Evolutionary conservation across 306 rosid genomes (phyloP), one percentile per base, ranked within the genome.

Genomic region (Acacia confusa): DNA sequence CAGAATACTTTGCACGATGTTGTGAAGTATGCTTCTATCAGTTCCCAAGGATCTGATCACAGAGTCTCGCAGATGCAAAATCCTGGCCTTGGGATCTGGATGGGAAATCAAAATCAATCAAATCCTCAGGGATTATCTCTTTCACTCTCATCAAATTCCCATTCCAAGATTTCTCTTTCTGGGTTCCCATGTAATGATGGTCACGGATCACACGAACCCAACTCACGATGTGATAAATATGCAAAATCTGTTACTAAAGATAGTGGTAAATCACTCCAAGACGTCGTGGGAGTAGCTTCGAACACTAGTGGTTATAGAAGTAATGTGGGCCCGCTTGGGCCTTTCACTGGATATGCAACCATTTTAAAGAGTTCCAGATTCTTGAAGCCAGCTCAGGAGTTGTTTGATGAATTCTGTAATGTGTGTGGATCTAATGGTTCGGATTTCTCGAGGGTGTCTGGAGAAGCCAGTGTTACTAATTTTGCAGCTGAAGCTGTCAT

Each of bases 281-380:
- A 94, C 13, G 25, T 82, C 0, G 89, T 87, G 16, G 97, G 90
- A 20, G 66, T 79, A 45, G 79, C 91, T 47, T 15, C 83, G 7
- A 89, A 58, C 28, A 34, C 74, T 41, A 64, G 84, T 63, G 67
- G 84, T 74, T 87, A 78, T 61, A 28, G 95, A 9, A 22, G 65
- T 64, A 90, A 77, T 80, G 83, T 91, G 4, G 98, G 99, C 2
- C 99, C 99, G 34, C 94, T 95, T 22, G 99, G 99, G 25, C 99
- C 99, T 43, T 95, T 95, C 75, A 95, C 97, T 4, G 99, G 99
- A 9, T 95, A 95, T 75, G 96, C 99, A 15, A 88, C 94, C 25
- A 93, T 95, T 87, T 84, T 95, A 3, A 95, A 86, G 88, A 89
- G 82, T 77, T 95, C 99, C 4, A 95, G 85, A 79, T 95, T 88